These are phyloP conservation scores for Gaeumannomyces sp. DNA, from an alignment of 2,329 filamentous ascomycete species.

Conservation along the genomic window DNA sequence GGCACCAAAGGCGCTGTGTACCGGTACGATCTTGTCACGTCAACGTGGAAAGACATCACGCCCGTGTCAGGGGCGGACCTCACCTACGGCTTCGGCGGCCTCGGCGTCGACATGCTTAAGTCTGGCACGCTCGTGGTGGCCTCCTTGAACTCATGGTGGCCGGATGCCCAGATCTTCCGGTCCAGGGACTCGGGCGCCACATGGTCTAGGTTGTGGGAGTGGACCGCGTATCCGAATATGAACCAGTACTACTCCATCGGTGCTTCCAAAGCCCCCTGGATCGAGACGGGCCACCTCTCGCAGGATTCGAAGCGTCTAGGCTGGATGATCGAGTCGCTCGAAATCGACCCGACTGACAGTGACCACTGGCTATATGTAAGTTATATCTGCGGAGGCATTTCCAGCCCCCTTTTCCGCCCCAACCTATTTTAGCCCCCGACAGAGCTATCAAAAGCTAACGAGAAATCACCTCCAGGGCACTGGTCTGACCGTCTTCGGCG, in stretches of 20 bases:
- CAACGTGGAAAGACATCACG: slow-evolving; percentile 50
- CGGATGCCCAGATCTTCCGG: slow-evolving; percentile 50
- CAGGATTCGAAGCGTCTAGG: slow-evolving; percentile 44
- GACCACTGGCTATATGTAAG: slow-evolving; percentile 51
- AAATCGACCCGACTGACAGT: slow-evolving; percentile 52
- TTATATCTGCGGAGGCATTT: not conserved
- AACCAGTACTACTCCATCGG: slow-evolving; percentile 41
- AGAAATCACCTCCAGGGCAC: slow-evolving; percentile 30
- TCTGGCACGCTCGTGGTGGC: slow-evolving; percentile 52
- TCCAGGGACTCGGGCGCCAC: slow-evolving; percentile 48
- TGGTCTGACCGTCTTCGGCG: slow-evolving; percentile 33
- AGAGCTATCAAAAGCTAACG: not conserved
- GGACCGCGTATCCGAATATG: slow-evolving; percentile 37
- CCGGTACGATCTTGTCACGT: slow-evolving; percentile 43
- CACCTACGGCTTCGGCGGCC: slow-evolving; percentile 49
- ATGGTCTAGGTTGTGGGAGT: slow-evolving; percentile 49
- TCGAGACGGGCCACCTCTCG: slow-evolving; percentile 41
- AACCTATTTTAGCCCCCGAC: not conserved
- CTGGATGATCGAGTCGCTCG: slow-evolving; percentile 55
- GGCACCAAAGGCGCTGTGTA: slow-evolving; percentile 47
- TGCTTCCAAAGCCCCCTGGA: slow-evolving; percentile 46
- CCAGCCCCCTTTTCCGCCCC: not conserved
- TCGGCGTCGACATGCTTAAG: slow-evolving; percentile 45
- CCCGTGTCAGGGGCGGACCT: slow-evolving; percentile 41
- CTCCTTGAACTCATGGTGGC: slow-evolving; percentile 52